These are phyloP conservation scores for Umbellularia californica DNA, from an alignment of 164 flowering plant species.

Conservation along the genomic window DNA sequence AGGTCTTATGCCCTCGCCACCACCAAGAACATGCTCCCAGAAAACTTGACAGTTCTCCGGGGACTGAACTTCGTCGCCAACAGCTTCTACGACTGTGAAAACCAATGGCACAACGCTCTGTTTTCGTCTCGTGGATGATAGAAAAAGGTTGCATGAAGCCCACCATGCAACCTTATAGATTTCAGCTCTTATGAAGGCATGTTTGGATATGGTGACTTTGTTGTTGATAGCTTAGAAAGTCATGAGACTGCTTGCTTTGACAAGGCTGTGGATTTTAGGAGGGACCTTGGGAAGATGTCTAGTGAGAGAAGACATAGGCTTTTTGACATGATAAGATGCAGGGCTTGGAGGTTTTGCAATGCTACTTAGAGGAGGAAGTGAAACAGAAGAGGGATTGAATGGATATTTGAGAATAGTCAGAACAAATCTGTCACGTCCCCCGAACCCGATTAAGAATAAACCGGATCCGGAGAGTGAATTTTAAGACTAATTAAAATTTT, in stretches of 20 bases:
- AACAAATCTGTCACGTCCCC: no score
- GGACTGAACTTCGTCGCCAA: conserved; percentile 12
- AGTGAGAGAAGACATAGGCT: conserved; percentile 7
- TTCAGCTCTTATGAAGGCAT: conserved; percentile 5
- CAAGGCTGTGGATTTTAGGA: conserved; percentile 15
- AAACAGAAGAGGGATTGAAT: not conserved
- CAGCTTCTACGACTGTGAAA: conserved; percentile 13
- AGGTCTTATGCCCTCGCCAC: conserved; percentile 7
- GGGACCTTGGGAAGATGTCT: conserved; percentile 14
- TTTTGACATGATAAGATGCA: conserved; percentile 15
- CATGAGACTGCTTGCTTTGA: conserved; percentile 12
- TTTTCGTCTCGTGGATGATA: conserved; percentile 12
- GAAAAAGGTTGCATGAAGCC: conserved; percentile 6
- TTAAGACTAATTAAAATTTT: no score
- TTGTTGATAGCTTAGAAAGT: conserved; percentile 5
- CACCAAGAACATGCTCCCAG: not conserved
- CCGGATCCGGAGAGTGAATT: no score
- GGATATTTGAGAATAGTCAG: not conserved
- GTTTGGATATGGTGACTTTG: conserved; percentile 6
- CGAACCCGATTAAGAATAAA: no score
- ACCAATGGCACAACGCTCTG: conserved; percentile 17
- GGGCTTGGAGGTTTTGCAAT: conserved; percentile 13
- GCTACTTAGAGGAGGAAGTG: not conserved
- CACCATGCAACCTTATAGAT: not conserved
- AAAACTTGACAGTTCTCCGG: not conserved